These are phyloP conservation scores for Psilocybe cubensis DNA, from an alignment of 768 basidiomycete species.

Conservation along the genomic window DNA sequence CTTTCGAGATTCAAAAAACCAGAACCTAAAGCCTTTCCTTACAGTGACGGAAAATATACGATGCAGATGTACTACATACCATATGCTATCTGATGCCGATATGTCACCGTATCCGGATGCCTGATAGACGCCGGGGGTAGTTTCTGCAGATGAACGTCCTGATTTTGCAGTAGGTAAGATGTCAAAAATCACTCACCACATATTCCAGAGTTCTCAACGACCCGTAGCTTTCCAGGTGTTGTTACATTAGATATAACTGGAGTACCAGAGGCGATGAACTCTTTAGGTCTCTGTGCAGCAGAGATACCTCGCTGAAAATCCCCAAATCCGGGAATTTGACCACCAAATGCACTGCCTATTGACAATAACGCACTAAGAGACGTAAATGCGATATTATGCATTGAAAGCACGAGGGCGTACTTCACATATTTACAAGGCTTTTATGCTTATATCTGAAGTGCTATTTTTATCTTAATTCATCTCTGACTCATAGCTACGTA, in stretches of 20 bases:
- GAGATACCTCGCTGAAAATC: slow-evolving; percentile 52
- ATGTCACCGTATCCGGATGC: slow-evolving; percentile 70
- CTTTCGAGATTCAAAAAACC: slow-evolving; percentile 68
- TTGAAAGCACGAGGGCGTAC: background rate
- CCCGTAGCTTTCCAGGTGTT: slow-evolving; percentile 54
- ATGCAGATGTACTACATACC: slow-evolving; percentile 37
- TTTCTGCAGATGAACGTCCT: no score
- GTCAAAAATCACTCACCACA: slow-evolving; percentile 52
- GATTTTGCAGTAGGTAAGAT: no score
- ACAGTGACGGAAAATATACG: background rate
- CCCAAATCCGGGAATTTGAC: slow-evolving; percentile 55
- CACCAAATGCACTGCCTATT: slow-evolving; percentile 18
- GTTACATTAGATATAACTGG: slow-evolving; percentile 23
- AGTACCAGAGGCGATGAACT: no score
- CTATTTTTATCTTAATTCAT: slow-evolving; percentile 9
- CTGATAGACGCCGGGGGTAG: slow-evolving; percentile 60
- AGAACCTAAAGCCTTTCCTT: slow-evolving; percentile 50
- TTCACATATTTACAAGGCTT: background rate
- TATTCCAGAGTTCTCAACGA: slow-evolving; percentile 64
- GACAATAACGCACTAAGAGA: slow-evolving; percentile 2
- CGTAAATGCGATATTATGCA: slow-evolving; percentile 6
- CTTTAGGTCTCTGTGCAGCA: slow-evolving; percentile 4
- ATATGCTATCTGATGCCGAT: slow-evolving; percentile 56
- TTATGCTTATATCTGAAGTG: background rate
- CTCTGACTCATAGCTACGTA: background rate